These are phyloP conservation scores for Benincasa hispida DNA, from an alignment of 306 rosid genomes.

Conservation along the genomic window DNA sequence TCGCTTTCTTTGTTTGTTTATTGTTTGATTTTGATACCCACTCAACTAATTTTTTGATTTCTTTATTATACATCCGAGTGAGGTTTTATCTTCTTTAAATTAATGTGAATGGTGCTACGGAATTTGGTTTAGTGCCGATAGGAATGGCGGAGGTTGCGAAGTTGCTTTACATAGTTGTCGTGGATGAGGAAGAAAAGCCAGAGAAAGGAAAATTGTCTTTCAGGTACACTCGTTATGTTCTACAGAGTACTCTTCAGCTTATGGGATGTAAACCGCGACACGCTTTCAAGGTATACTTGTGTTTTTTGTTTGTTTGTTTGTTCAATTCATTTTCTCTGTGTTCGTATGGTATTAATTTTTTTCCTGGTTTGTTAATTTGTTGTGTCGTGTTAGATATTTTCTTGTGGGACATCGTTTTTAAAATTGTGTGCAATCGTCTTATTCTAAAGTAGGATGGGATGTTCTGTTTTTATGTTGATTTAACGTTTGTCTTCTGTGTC, in stretches of 20 bases:
- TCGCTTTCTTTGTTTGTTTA: neutral
- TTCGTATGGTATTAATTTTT: neutral
- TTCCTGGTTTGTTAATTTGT: neutral
- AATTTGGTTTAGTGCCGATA: neutral
- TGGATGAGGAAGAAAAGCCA: conserved; percentile 37
- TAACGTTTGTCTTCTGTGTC: neutral
- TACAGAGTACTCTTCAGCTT: conserved; percentile 85
- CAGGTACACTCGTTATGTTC: conserved; percentile 67
- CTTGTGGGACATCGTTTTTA: neutral
- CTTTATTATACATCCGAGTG: neutral
- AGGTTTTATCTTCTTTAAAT: neutral
- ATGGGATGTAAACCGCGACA: conserved; percentile 96
- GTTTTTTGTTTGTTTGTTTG: conserved; percentile 4
- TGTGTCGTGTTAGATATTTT: neutral
- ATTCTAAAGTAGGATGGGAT: neutral
- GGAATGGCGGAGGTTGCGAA: conserved; percentile 36
- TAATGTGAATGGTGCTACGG: neutral
- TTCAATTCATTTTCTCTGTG: neutral
- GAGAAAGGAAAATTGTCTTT: conserved; percentile 47
- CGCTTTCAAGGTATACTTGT: conserved; percentile 58
- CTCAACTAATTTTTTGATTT: neutral
- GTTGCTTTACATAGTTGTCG: conserved; percentile 38
- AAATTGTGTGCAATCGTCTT: neutral
- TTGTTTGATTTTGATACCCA: neutral
- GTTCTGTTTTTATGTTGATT: neutral